These are phyloP conservation scores for Aureobasidium sp. DNA, from an alignment of 2,329 filamentous ascomycete species.

Conservation along the genomic window DNA sequence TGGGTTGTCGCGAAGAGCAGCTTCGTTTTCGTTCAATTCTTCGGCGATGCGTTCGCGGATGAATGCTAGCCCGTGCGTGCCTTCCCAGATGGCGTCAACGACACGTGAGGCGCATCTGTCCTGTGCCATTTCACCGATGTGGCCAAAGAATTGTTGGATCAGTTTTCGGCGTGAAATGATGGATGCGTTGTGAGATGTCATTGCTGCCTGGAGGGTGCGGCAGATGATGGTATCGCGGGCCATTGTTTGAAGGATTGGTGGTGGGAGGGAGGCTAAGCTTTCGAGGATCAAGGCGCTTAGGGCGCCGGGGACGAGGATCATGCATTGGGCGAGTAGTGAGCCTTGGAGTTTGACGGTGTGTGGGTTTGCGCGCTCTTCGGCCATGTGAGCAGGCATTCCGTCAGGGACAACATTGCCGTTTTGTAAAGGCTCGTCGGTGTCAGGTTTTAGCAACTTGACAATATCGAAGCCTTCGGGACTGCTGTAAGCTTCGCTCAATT, in stretches of 20 bases:
- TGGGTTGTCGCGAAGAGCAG: slow-evolving; percentile 55
- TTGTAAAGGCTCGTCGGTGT: slow-evolving; percentile 29
- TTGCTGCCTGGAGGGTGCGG: slow-evolving; percentile 57
- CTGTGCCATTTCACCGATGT: slow-evolving; percentile 53
- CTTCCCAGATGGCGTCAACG: slow-evolving; percentile 59
- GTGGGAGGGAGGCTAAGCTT: slow-evolving; percentile 42
- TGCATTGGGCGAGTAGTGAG: slow-evolving; percentile 70
- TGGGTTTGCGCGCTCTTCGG: slow-evolving; percentile 13
- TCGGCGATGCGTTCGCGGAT: slow-evolving; percentile 61
- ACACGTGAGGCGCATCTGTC: slow-evolving; percentile 60
- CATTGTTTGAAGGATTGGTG: slow-evolving; percentile 51
- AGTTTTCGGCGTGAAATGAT: slow-evolving; percentile 56
- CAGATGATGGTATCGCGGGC: slow-evolving; percentile 55
- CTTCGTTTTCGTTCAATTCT: slow-evolving; percentile 54
- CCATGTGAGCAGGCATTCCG: slow-evolving; percentile 19
- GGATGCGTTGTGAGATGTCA: slow-evolving; percentile 49
- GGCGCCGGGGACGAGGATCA: slow-evolving; percentile 66
- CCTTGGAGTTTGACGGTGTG: slow-evolving; percentile 53
- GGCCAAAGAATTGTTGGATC: slow-evolving; percentile 55
- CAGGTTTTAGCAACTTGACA: slow-evolving; percentile 53
- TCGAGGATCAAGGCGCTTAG: slow-evolving; percentile 66
- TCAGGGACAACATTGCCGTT: slow-evolving; percentile 15
- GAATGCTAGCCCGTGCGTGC: slow-evolving; percentile 57
- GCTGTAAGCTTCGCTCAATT: slow-evolving; percentile 53
- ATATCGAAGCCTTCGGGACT: slow-evolving; percentile 47